Evolutionary conservation across 805 yeast genomes (phyloP), one percentile per base, ranked within the genome.

Genomic region (Isabelozyma heimii): DNA sequence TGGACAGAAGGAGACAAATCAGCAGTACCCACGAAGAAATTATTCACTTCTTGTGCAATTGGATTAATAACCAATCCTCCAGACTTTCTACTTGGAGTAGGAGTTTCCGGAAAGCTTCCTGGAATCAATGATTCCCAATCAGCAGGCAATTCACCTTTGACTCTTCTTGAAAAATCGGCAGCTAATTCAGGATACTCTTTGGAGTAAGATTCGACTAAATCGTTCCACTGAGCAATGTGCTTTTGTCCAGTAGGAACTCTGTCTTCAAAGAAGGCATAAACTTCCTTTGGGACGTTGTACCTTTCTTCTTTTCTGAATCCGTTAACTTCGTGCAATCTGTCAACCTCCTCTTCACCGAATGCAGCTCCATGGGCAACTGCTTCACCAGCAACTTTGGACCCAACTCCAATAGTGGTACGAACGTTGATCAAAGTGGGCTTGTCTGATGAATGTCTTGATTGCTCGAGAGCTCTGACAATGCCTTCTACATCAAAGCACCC

Each of bases 381-480:
- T 13, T 59, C 49, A 15, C 67, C 67, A 42, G 61, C 62, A 7
- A 63, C 56, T 10, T 48, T 52, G 9, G 73, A 63, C 26, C 62
- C 69, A 49, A 59, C 56, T 37, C 74, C 75, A 45, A 70, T 70
- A 14, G 52, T 60, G 8, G 76, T 70, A 42, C 60, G 60, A 14
- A 61, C 58, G 44, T 67, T 66, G 47, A 71, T 59, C 33, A 72
- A 57, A 3, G 73, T 69, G n/a, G 76, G 76, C 48, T 66, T 66
- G 24, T 55, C 60, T 1, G 44, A 27, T 20, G 54, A 50, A 24
- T 54, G 47, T 47, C 64, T 65, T 37, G 77, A 67, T 37, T 53
- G 52, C 44, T 60, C 63, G 38, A 75, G 51, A 38, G 76, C 77
- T 38, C 57, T 56, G 7, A 62, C 62, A 43, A 71, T 61, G 7